Percentiles rank a stretch among this genome's conserved stretches.
Evolutionary conservation across 495 filamentous ascomycete genomes (phyloP).

Genomic region (Trichoderma orchidacearum): DNA sequence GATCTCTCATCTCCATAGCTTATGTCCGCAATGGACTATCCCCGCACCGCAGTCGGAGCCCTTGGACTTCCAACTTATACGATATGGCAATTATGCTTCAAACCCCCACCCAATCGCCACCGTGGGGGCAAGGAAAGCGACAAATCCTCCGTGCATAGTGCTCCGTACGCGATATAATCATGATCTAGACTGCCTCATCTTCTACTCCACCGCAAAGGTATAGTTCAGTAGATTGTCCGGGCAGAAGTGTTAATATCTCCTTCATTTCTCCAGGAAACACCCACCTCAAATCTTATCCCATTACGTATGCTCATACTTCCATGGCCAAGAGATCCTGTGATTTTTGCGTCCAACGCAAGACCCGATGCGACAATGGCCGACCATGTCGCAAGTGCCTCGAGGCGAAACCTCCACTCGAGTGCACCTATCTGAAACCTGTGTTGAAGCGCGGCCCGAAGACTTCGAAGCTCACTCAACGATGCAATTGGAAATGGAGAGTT

Average conservation of each 20-base stretch:
- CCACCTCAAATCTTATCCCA: not conserved
- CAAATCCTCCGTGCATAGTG: not conserved
- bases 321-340: not conserved
- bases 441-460: not conserved
- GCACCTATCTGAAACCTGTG: not conserved
- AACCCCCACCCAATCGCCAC: not conserved
- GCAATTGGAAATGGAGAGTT: not conserved
- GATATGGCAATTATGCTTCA: not conserved
- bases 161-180: no score
- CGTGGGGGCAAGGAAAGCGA: not conserved
- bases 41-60: not conserved
- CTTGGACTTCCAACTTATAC: not conserved
- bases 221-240: not conserved
- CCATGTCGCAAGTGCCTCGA: not conserved
- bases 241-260: not conserved
- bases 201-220: not conserved
- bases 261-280: not conserved
- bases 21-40: no score
- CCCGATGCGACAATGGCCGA: not conserved
- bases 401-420: not conserved
- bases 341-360: not conserved
- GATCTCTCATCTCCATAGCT: no score
- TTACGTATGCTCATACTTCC: not conserved
- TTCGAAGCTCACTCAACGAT: not conserved
- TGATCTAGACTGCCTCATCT: no score